Percentiles rank a stretch among this genome's conserved stretches.
Evolutionary conservation across 2,329 filamentous ascomycete genomes (phyloP).

Genomic region (Orbilia blumenaviensis): DNA sequence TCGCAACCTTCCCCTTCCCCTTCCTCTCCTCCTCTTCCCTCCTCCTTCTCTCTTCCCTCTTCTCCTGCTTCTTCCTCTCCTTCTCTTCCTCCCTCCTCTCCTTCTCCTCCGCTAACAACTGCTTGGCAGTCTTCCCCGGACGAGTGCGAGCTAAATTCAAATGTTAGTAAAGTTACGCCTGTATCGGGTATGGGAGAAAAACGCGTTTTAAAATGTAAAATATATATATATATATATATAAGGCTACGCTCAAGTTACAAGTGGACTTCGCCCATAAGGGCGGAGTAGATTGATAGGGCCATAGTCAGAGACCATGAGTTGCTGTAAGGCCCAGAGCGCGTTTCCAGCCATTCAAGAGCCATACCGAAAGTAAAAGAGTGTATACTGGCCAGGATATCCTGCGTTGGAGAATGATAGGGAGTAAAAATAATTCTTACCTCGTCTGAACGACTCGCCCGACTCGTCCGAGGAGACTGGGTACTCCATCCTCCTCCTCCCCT

Average conservation of each 20-base stretch:
- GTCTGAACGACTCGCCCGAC: conserved; percentile 1
- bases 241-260: background rate
- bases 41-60: background rate
- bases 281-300: background rate
- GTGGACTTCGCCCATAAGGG: background rate
- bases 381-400: background rate
- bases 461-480: conserved; percentile 24
- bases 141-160: background rate
- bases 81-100: background rate
- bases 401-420: background rate
- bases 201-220: background rate
- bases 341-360: background rate
- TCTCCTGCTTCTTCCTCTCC: background rate
- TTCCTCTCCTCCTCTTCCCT: conserved; percentile 4
- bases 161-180: background rate
- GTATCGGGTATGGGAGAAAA: background rate
- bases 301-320: no score
- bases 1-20: background rate
- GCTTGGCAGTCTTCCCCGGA: background rate
- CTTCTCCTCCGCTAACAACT: background rate
- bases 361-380: background rate
- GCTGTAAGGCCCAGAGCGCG: no score
- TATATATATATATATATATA: background rate
- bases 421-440: conserved; percentile 21
- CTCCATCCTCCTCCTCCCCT: conserved; percentile 8